Evolutionary conservation across 441 rosid genomes (phyloP).

Genomic region (Populus hybrid): DNA sequence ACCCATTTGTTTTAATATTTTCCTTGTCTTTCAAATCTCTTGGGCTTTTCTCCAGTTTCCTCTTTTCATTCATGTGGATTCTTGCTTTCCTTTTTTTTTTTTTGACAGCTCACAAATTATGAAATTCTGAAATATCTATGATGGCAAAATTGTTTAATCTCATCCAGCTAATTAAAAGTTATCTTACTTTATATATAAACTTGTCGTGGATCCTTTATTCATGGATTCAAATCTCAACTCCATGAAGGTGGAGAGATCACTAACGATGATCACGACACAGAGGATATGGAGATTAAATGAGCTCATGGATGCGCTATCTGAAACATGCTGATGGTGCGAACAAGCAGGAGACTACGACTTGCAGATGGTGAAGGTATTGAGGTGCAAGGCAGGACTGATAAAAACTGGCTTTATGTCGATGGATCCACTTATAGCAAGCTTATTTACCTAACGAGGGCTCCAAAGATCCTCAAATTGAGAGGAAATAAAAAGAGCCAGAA

Average conservation of each 20-base stretch:
- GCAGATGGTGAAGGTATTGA: constrained; percentile 38
- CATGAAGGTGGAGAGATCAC: constrained; percentile 34
- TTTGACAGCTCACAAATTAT: background rate
- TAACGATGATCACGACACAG: constrained; percentile 20
- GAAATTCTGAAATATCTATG: too few species aligned
- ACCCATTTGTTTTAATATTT: background rate
- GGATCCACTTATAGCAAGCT: too few species aligned
- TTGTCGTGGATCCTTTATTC: too few species aligned
- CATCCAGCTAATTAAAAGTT: too few species aligned
- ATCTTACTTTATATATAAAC: too few species aligned
- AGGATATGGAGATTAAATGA: constrained; percentile 22
- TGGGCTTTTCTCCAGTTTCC: background rate
- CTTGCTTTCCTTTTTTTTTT: background rate
- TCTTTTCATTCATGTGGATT: too few species aligned
- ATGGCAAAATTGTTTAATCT: too few species aligned
- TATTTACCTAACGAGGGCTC: too few species aligned
- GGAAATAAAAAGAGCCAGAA: background rate
- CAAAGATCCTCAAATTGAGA: background rate
- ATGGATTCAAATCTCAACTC: constrained; percentile 53
- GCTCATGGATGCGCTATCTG: background rate
- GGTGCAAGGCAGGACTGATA: constrained; percentile 31
- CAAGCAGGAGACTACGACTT: constrained; percentile 32
- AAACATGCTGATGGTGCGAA: constrained; percentile 38
- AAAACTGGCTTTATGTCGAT: background rate
- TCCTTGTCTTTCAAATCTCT: too few species aligned